Evolutionary conservation across 441 rosid genomes (phyloP), one percentile per base, ranked within the genome.

Genomic region (Dalechampia spathulata): DNA sequence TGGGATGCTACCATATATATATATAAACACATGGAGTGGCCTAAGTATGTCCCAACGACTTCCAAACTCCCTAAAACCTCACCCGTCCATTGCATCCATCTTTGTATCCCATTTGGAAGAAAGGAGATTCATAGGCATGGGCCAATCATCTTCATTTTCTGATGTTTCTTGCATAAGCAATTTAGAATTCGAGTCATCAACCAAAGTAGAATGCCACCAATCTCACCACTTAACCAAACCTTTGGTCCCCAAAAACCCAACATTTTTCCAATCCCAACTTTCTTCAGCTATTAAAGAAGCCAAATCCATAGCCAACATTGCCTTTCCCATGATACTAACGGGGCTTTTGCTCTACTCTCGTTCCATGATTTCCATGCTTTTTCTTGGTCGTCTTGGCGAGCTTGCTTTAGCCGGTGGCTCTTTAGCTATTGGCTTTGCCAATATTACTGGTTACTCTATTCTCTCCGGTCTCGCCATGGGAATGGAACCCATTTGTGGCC

Each of bases 401-500:
- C 81, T 90, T 13, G 61, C 94, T 20, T 67, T 90, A 38, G 95
- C 97, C 5, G 85, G 96, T 0, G 97, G 97, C 48, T 87, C 97
- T 0, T 78, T 90, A 0, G 94, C 98, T 7, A 67, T 87, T 6
- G 98, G 95, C 7, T 85, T 90, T 36, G 98, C n/a, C n/a, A n/a
- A n/a, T n/a, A n/a, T n/a, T n/a, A n/a, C n/a, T n/a, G n/a, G n/a
- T n/a, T n/a, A n/a, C n/a, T n/a, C n/a, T n/a, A n/a, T n/a, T n/a
- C n/a, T n/a, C n/a, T n/a, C n/a, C n/a, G n/a, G n/a, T n/a, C 86
- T 90, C 15, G 79, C 98, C 50, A 69, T 72, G 68, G 98, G 98
- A 16, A 90, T 90, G 98, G 98, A 90, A 60, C 88, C 98, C 57
- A 87, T 87, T 49, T 90, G 98, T 16, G 92, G 90, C 14, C 98